Evolutionary conservation across 441 rosid genomes (phyloP).

Genomic region (Isatis lusitanica): DNA sequence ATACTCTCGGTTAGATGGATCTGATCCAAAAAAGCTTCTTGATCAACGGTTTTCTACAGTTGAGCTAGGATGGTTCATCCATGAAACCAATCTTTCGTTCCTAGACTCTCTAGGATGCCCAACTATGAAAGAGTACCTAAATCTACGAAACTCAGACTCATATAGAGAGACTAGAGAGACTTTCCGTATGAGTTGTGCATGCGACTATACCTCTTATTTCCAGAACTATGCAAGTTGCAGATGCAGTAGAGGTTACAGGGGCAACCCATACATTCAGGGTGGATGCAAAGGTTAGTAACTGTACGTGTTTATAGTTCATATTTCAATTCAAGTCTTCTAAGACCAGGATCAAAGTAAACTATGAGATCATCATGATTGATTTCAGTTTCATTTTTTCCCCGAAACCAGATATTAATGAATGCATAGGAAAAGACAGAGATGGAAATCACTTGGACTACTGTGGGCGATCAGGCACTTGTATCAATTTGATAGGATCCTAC

Average conservation of each 20-base stretch:
- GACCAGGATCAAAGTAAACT: background rate
- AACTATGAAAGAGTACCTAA: background rate
- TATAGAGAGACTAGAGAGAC: no score
- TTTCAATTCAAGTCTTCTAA: background rate
- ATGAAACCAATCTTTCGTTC: background rate
- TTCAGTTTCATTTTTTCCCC: background rate
- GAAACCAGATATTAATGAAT: conserved; percentile 36
- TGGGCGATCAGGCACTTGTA: conserved; percentile 5
- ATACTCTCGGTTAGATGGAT: background rate
- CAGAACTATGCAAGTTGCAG: conserved; percentile 27
- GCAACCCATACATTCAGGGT: conserved; percentile 46
- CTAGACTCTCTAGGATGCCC: background rate
- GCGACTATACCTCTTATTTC: conserved; percentile 8
- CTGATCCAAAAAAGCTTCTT: background rate
- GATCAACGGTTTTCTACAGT: conserved; percentile 22
- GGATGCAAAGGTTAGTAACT: conserved; percentile 46
- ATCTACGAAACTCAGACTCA: background rate
- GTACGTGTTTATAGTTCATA: background rate
- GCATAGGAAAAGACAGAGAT: background rate
- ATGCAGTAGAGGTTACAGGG: conserved; percentile 33
- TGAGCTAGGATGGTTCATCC: conserved; percentile 18
- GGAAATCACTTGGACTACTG: background rate
- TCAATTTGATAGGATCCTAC: background rate
- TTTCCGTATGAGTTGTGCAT: conserved; percentile 10
- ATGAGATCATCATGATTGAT: background rate